Base-by-base conservation (phyloP, 2,329 filamentous ascomycete species). In the Colletotrichum echinochloae region DNA sequence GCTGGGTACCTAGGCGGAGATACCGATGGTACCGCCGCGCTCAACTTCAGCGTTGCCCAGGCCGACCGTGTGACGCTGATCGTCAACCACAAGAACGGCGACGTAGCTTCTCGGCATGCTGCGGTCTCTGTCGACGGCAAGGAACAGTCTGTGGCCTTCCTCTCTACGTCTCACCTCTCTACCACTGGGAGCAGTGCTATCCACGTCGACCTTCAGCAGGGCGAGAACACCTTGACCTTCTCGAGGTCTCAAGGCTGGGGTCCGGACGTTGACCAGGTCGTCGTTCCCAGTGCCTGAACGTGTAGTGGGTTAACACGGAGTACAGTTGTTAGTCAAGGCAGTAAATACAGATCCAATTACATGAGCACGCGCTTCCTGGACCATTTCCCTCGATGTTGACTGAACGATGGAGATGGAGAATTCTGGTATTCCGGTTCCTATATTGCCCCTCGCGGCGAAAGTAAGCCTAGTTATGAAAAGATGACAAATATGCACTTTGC, bases 1-100 rank as follows among this genome's bases (percentile, higher is more conserved):
- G 87, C 86, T 0, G 89, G 90, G 0, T 90, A 88, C 37, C 81
- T 87, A 3, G 89, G 89, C 0, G 87, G 87, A 0, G 77, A 81
- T 0, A 75, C 80, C 0, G 79, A 78, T 0, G 87, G 86, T 0
- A 83, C 80, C 0, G 79, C 89, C 3, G 83, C 82, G 0, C 87
- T 91, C 59, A 75, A 76, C 0, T 81, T 90, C 2, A 79, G 78
- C 20, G 85, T 84, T 57, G 78, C 81, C 1, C 81, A 77, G 0
- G 79, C 82, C 0, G 84, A 83, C 0, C 76, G 81, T 16, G 86
- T 83, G 0, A 89, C 88, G 0, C 79, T 91, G 12, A 78, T 85
- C 1, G 83, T 91, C 63, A 84, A 86, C 73, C 87, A 88, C 74
- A 75, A 83, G 18, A 91, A 91, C 68, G 87, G 87, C 0, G 88